A percentile compares a stretch with the other conserved stretches of the same genome.
Conservation (phyloP, 805 yeast genomes). For the Yamadazyma kitorensis region DNA sequence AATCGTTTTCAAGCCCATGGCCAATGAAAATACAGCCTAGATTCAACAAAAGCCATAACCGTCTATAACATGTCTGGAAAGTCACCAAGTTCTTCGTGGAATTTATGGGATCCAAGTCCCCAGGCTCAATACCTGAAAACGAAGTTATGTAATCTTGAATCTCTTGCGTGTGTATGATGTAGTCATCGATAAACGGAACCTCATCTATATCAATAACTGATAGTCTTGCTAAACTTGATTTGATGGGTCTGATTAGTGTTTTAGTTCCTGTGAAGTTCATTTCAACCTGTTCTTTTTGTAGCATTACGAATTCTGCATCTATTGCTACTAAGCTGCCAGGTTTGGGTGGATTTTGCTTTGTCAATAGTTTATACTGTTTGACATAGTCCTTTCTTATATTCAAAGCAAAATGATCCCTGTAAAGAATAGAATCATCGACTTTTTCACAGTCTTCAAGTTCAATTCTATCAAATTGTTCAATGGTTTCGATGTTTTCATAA, state of each 20-base stretch:
- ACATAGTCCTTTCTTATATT: slow-evolving; percentile 57
- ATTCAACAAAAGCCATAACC: slow-evolving; percentile 86
- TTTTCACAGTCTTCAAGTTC: slow-evolving; percentile 29
- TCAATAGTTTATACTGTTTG: slow-evolving; percentile 66
- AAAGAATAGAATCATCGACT: slow-evolving; percentile 63
- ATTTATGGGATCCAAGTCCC: slow-evolving; percentile 72
- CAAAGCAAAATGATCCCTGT: slow-evolving; percentile 70
- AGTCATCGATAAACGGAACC: slow-evolving; percentile 88
- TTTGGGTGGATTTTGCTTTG: slow-evolving; percentile 66
- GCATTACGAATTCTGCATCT: slow-evolving; percentile 93
- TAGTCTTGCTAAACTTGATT: slow-evolving; percentile 78
- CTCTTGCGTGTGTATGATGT: slow-evolving; percentile 67
- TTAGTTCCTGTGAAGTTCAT: slow-evolving; percentile 70
- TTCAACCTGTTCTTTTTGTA: slow-evolving; percentile 77
- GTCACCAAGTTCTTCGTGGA: slow-evolving; percentile 73
- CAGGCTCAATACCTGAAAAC: slow-evolving; percentile 91
- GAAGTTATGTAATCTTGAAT: slow-evolving; percentile 86
- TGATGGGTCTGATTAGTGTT: slow-evolving; percentile 68
- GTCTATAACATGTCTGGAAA: slow-evolving; percentile 78
- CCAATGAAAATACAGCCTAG: slow-evolving; percentile 92
- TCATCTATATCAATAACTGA: slow-evolving; percentile 77
- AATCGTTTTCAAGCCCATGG: slow-evolving; percentile 88
- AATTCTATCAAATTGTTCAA: slow-evolving; percentile 35
- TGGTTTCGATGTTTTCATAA: slow-evolving; percentile 46
- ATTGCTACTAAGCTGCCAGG: slow-evolving; percentile 82